Evolutionary conservation across 225 moss, liverwort and hornwort species (phyloP).

Genomic region (Neckera pumila): DNA sequence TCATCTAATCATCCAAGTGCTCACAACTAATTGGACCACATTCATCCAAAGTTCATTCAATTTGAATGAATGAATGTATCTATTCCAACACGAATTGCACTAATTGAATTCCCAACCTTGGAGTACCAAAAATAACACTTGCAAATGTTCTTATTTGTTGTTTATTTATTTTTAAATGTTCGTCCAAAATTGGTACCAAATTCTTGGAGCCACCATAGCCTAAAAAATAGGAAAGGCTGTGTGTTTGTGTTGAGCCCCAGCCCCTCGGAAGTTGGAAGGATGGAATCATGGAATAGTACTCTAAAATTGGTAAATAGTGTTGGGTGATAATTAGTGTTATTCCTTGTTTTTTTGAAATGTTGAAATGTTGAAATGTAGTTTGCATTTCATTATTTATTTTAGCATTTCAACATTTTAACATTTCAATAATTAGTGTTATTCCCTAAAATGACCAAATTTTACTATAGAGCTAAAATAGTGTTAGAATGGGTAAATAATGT

Average conservation of each 20-base stretch:
- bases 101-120: neutral
- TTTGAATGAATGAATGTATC: rapidly evolving
- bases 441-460: too few species aligned
- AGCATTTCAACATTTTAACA: too few species aligned
- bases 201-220: neutral
- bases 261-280: neutral
- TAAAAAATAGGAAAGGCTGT: neutral
- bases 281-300: neutral
- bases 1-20: neutral
- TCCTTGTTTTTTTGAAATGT: too few species aligned
- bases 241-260: too few species aligned
- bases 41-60: neutral
- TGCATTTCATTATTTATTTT: too few species aligned
- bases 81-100: neutral
- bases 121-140: neutral
- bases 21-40: neutral
- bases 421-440: too few species aligned
- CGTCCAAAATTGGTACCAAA: neutral
- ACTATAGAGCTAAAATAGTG: too few species aligned
- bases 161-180: neutral
- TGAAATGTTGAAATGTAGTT: too few species aligned
- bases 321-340: too few species aligned
- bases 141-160: neutral
- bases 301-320: too few species aligned
- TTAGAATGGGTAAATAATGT: too few species aligned